Evolutionary conservation across 2,329 filamentous ascomycete genomes (phyloP), one percentile per base, ranked within the genome.

Genomic region (Fusarium xylarioides): DNA sequence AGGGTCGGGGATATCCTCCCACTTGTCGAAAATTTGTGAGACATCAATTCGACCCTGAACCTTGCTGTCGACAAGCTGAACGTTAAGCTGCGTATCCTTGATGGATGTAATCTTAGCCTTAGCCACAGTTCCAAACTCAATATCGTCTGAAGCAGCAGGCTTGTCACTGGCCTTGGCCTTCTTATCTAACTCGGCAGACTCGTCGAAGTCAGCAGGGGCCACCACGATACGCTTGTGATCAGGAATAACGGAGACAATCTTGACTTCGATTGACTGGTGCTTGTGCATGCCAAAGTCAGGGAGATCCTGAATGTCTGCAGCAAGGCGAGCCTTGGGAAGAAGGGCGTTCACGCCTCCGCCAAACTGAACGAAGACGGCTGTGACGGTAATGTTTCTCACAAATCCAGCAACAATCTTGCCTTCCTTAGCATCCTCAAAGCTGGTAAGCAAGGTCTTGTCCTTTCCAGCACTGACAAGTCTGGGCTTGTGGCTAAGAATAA

Each of bases 11-110:
- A 99, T 96, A 47, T 95, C 91, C 52, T 97, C 92, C 92, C 93
- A 98, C 16, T 86, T 87, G 80, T 98, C 93, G 80, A 97, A 99
- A 18, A 95, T 84, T 80, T 98, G 94, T 2, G 96, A 97, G 11
- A 96, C 90, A 79, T 98, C 95, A 67, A 99, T 91, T 23, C 96
- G 93, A n/a, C 95, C 96, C 80, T 97, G 93, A 14, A 97, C 87
- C 21, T 82, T 76, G 40, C 72, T 81, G 78, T 97, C 94, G 47
- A 94, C 92, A 56, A 98, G 87, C 74, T 93, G 90, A 11, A 99
- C 94, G 75, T 98, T 98, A 62, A 98, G 85, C 80, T 99, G 96
- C 0, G 95, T 98, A 54, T 92, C 91, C 82, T 97, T 97, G 79
- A 98, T 85, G 1, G 94, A 94, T n/a, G 89, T 89, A 49, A 99